phyloP scores from a whole-genome alignment of 2,329 filamentous ascomycete genomes.

The Penicillium polonicum region DNA sequence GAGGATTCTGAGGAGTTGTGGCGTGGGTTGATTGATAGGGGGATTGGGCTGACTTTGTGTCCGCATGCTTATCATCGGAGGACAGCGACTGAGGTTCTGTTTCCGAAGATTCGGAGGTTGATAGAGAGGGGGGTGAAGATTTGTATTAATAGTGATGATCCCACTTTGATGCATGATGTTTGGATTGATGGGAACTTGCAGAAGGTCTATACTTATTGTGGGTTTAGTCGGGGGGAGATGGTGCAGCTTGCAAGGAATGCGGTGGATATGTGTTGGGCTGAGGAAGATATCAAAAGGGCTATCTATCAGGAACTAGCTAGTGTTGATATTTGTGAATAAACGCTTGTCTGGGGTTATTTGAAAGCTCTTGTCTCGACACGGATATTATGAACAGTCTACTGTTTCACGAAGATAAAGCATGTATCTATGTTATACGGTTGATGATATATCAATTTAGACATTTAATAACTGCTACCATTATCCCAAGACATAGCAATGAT shows the following conservation, averaged over 20 bases:
- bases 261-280: slow-evolving; percentile 51
- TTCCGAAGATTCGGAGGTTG: slow-evolving; percentile 47
- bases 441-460: too few relatives aligned
- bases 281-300: slow-evolving; percentile 36
- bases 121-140: slow-evolving; percentile 49
- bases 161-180: slow-evolving; percentile 51
- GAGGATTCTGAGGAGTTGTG: slow-evolving; percentile 37
- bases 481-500: too few relatives aligned
- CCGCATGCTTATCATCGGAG: slow-evolving; percentile 43
- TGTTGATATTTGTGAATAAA: slow-evolving; percentile 5
- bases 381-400: background rate
- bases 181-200: slow-evolving; percentile 52
- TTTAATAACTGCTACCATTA: too few relatives aligned
- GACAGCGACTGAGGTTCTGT: slow-evolving; percentile 44
- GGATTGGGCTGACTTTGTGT: slow-evolving; percentile 45
- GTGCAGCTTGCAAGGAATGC: slow-evolving; percentile 43
- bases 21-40: slow-evolving; percentile 30
- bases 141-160: slow-evolving; percentile 52
- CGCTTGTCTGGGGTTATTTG: background rate
- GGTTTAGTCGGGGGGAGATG: slow-evolving; percentile 46
- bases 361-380: background rate
- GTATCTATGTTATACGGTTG: too few relatives aligned
- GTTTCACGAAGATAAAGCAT: too few relatives aligned
- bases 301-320: slow-evolving; percentile 17
- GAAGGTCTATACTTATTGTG: slow-evolving; percentile 45